phyloP scores from a whole-genome alignment of 1,139 yeast genomes.

The Sugiyamaella pinicola region DNA sequence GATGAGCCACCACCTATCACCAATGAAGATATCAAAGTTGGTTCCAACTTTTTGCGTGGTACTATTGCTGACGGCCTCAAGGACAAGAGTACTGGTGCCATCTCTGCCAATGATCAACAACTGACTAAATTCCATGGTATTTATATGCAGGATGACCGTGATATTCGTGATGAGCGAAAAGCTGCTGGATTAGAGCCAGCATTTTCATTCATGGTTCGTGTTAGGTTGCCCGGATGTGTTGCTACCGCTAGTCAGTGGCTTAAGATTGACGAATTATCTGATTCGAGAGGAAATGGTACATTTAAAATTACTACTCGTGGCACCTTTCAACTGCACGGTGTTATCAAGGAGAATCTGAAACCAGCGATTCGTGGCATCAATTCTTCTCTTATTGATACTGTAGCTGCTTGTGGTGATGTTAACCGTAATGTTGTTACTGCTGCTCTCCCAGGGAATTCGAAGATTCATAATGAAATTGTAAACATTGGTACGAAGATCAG shows the following conservation, averaged over 20 bases:
- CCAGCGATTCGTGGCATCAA: slow-evolving; percentile 94
- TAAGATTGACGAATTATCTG: slow-evolving; percentile 79
- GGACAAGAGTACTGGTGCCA: slow-evolving; percentile 88
- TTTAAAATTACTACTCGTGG: slow-evolving; percentile 96
- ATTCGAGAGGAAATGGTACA: slow-evolving; percentile 87
- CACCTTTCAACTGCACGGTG: slow-evolving; percentile 95
- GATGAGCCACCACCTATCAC: slow-evolving; percentile 97
- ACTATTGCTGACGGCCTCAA: slow-evolving; percentile 84
- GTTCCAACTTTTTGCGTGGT: slow-evolving; percentile 86
- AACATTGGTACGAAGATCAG: slow-evolving; percentile 66
- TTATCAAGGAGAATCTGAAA: slow-evolving; percentile 85
- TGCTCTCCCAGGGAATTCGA: slow-evolving; percentile 83
- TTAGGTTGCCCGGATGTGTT: slow-evolving; percentile 91
- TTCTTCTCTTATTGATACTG: slow-evolving; percentile 84
- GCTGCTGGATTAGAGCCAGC: slow-evolving; percentile 94
- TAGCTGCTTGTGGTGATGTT: slow-evolving; percentile 99
- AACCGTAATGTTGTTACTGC: slow-evolving; percentile 93
- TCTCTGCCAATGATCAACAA: slow-evolving; percentile 91
- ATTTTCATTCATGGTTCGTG: slow-evolving; percentile 94
- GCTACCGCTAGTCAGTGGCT: slow-evolving; percentile 90
- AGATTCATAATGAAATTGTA: slow-evolving; percentile 75
- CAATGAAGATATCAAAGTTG: slow-evolving; percentile 92
- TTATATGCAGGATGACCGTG: slow-evolving; percentile 98
- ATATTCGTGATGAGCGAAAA: slow-evolving; percentile 88
- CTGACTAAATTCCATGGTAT: slow-evolving; percentile 97